Conservation (phyloP, 768 basidiomycete species). For the Kwoniella shandongensis region DNA sequence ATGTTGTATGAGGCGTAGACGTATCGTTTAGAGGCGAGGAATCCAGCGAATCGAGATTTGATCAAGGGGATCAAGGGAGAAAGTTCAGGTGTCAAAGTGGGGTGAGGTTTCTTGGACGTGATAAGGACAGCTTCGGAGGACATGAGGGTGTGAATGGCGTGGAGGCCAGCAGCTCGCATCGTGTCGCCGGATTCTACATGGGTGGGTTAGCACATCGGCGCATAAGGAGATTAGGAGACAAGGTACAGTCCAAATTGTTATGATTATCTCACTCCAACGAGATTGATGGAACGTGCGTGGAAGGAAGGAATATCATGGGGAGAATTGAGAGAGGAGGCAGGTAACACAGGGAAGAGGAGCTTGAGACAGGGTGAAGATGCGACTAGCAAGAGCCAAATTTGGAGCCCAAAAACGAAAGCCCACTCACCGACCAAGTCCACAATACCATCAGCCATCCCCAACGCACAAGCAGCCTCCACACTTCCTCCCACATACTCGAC, state of each 20-base stretch:
- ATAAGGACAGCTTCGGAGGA: conserved; percentile 89
- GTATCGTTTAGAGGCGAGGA: conserved; percentile 76
- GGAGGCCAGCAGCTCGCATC: conserved; percentile 95
- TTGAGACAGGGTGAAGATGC: too few relatives aligned
- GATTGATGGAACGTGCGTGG: too few relatives aligned
- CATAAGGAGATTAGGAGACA: conserved; percentile 11
- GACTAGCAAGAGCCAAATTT: too few relatives aligned
- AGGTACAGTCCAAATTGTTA: background rate
- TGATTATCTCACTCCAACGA: background rate
- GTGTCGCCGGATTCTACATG: conserved; percentile 93
- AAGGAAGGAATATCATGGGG: background rate
- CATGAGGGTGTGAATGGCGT: conserved; percentile 86
- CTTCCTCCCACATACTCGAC: conserved; percentile 97
- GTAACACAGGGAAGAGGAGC: too few relatives aligned
- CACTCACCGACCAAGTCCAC: conserved; percentile 92
- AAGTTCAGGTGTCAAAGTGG: conserved; percentile 58
- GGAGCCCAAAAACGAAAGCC: too few relatives aligned
- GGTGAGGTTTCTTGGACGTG: conserved; percentile 58
- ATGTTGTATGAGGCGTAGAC: conserved; percentile 93
- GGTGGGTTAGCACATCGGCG: background rate
- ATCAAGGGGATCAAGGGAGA: conserved; percentile 72
- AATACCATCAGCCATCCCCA: conserved; percentile 95
- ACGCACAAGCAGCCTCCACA: conserved; percentile 94
- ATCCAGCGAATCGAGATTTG: conserved; percentile 84
- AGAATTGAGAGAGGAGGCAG: too few relatives aligned